These are phyloP conservation scores for Whalleya microplaca DNA, from an alignment of 2,329 filamentous ascomycete species.

Conservation along the genomic window DNA sequence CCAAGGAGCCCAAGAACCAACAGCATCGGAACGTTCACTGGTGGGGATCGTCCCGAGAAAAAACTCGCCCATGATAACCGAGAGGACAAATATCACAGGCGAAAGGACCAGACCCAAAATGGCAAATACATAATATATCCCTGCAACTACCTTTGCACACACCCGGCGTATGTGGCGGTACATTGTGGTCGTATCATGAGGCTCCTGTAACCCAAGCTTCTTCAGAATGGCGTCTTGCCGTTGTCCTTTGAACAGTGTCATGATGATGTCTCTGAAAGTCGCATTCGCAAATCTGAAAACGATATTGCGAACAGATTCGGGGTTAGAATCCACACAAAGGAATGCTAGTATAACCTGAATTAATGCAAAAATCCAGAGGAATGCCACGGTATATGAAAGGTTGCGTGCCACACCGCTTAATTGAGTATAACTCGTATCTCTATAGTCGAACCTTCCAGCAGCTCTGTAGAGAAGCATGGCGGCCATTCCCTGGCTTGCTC, in stretches of 20 bases:
- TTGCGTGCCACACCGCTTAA: neutral
- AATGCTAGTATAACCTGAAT: neutral
- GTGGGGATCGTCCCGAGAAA: neutral
- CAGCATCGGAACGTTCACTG: neutral
- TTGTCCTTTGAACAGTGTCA: neutral
- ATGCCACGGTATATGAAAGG: neutral
- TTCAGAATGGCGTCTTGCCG: neutral
- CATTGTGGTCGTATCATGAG: neutral
- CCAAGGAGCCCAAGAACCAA: slow-evolving; percentile 1
- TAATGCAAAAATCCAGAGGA: neutral
- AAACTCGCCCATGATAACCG: neutral
- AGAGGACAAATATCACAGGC: neutral
- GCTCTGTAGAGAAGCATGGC: neutral
- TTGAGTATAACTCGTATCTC: neutral
- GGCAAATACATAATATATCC: neutral
- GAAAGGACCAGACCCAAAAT: neutral
- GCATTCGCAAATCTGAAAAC: neutral
- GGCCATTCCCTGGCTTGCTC: neutral
- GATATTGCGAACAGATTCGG: neutral
- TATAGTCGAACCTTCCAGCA: neutral
- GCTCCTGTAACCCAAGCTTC: neutral
- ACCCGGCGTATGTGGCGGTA: neutral
- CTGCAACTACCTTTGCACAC: neutral
- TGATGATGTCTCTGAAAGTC: neutral
- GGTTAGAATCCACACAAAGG: neutral